Percentiles rank a stretch among this genome's conserved stretches.
phyloP scores from a whole-genome alignment of 2,329 filamentous ascomycete genomes.

The Harringtonia aguacate region DNA sequence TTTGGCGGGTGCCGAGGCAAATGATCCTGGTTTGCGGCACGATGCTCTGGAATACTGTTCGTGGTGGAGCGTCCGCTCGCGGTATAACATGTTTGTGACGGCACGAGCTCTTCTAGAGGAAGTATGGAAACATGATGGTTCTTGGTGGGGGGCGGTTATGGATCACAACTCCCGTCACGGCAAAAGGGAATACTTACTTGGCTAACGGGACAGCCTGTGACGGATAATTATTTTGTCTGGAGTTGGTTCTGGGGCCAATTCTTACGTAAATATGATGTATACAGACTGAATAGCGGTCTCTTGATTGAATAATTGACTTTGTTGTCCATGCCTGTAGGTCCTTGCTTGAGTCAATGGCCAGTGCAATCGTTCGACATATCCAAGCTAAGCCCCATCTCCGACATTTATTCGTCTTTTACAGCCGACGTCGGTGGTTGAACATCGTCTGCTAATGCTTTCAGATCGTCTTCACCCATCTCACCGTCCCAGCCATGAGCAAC shows the following conservation, averaged over 20 bases:
- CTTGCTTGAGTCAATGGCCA: too few relatives aligned
- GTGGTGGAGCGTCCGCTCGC: conserved; percentile 20
- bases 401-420: neutral
- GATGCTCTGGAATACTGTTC: conserved; percentile 18
- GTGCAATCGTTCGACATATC: too few relatives aligned
- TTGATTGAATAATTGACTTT: too few relatives aligned
- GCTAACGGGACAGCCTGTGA: too few relatives aligned
- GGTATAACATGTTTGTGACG: conserved; percentile 21
- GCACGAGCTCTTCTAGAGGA: conserved; percentile 12
- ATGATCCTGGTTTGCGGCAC: conserved; percentile 13
- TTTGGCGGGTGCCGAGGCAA: conserved; percentile 20
- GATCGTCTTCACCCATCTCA: conserved; percentile 11
- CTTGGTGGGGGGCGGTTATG: neutral
- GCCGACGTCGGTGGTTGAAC: neutral
- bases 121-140: conserved; percentile 8
- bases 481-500: conserved; percentile 9
- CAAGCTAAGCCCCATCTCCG: too few relatives aligned
- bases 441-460: conserved; percentile 1
- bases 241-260: too few relatives aligned
- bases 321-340: too few relatives aligned
- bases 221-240: too few relatives aligned
- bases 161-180: neutral
- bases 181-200: conserved; percentile 5
- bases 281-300: too few relatives aligned
- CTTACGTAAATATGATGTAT: too few relatives aligned